Evolutionary conservation across 2,329 filamentous ascomycete species (phyloP), one percentile per base, ranked within the genome.

Genomic region (Sarocladium strictum): DNA sequence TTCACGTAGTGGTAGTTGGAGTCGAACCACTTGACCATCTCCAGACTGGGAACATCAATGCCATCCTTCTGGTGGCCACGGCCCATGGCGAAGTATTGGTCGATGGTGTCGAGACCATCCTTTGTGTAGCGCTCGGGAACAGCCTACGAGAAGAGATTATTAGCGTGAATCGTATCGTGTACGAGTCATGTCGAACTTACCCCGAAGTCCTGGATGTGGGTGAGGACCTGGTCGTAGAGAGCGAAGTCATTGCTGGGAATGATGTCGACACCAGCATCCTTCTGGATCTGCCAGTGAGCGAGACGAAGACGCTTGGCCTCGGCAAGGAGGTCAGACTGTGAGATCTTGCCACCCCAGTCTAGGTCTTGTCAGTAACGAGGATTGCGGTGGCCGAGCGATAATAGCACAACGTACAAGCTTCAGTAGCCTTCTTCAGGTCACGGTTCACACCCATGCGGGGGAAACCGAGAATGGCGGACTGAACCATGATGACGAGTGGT

Each of bases 1-100:
- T 97, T 97, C 79, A 97, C 94, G 76, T 99, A 99, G 84, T 97
- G 94, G 87, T 99, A 99, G 88, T 99, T 99, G 63, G 91, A 96
- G 83, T 99, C 94, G 72, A 99, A 99, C 94, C 94, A 99, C 84
- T 99, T 99, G 68, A 99, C 94, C 94, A 99, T 99, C 84, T 99
- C 94, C 76, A 96, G 80, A 69, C 82, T 84, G 65, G 93, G 90
- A 63, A 97, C 94, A 75, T 99, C 94, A 65, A 97, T 82, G 74
- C 89, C 84, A 69, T 86, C 84, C 85, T 90, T 95, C 79, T 99
- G 94, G 79, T 95, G 92, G 71, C 94, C 94, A 86, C 94, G 90
- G 69, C 94, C 94, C 90, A 99, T 96, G 76, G 94, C 94, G 71
- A 99, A 99, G 86, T 97, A 97, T 79, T 96, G 87, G 78, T 99